Conservation (phyloP, 495 filamentous ascomycete species). For the Bathelium albidoporum region DNA sequence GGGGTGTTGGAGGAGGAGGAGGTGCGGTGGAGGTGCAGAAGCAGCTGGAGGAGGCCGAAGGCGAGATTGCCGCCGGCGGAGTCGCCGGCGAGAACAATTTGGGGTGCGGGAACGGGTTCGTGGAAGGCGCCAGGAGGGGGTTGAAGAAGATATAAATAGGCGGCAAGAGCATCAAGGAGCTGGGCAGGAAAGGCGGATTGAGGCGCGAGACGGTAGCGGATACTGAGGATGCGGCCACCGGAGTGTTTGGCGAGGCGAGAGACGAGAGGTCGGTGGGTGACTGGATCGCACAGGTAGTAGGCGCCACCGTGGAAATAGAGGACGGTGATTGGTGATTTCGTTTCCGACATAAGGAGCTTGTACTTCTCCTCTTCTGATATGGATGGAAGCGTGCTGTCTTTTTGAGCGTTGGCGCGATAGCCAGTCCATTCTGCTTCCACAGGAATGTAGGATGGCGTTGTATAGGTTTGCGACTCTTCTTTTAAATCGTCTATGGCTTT, state of each 20-base stretch:
- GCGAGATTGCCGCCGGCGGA: conserved; percentile 74
- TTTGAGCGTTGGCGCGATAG: conserved; percentile 36
- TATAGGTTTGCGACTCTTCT: conserved; percentile 34
- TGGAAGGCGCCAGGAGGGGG: conserved; percentile 68
- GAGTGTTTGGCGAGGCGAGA: conserved; percentile 41
- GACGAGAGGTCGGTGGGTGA: conserved; percentile 43
- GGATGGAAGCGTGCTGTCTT: conserved; percentile 43
- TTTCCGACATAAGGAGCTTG: conserved; percentile 58
- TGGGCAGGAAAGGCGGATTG: conserved; percentile 43
- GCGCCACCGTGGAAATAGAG: conserved; percentile 87
- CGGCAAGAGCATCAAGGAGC: conserved; percentile 69
- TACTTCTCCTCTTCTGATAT: conserved; percentile 66
- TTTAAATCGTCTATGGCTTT: conserved; percentile 56
- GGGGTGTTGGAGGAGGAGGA: conserved; percentile 15
- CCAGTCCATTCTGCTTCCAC: conserved; percentile 80
- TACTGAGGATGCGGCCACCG: conserved; percentile 55
- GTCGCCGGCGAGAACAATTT: conserved; percentile 79
- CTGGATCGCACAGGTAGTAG: conserved; percentile 72
- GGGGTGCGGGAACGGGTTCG: conserved; percentile 50
- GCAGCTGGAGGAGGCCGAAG: conserved; percentile 58
- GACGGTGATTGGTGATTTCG: conserved; percentile 53
- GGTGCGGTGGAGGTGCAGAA: conserved; percentile 58
- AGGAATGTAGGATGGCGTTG: conserved; percentile 43
- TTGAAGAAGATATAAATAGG: conserved; percentile 74
- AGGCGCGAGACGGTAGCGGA: conserved; percentile 83